Evolutionary conservation across 73 alveolate genomes (phyloP), one percentile per base, ranked within the genome.

Genomic region (Effrenium voratum): DNA sequence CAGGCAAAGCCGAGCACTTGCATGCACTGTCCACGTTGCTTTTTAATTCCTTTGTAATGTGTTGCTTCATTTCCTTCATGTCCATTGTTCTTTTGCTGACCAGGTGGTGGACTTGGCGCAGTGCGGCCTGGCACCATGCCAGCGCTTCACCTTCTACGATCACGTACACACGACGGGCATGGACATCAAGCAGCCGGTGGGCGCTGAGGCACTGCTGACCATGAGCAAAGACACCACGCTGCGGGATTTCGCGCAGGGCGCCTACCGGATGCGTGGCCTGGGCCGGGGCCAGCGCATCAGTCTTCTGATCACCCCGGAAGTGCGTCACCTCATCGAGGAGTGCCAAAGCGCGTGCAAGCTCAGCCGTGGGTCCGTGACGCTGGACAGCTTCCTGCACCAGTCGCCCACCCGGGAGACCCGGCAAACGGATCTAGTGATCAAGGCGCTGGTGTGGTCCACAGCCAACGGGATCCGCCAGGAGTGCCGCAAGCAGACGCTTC

Each of bases 151-250:
- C 66, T 92, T 92, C 91, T 92, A 92, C 55, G 98, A 92, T 47
- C 98, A 92, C 80, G 91, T 92, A 59, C 98, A 92, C 98, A 92
- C 98, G 44, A 92, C 98, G 8, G 98, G 98, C 88, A 92, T 92
- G 98, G 98, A 92, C 40, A 92, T 92, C 98, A 75, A 92, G 68
- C 98, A 92, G 28, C 80, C 98, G 28, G 80, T 80, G 55, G 79
- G 73, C 41, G 98, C 91, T n/a, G 36, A 79, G 30, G 98, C 98
- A 5, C 50, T 75, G 46, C 72, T 92, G 55, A 92, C 98, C 81
- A 75, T 92, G 81, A 52, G 72, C 79, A 92, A 92, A 80, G 98
- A 92, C 91, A 92, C 87, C 32, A 73, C 98, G 26, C 49, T 92
- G 63, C 98, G 98, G 15, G 98, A 92, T 63, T 92, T 68, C 43